Conservation (phyloP, 2,329 filamentous ascomycete genomes). For the Aureobasidium melanogenum region DNA sequence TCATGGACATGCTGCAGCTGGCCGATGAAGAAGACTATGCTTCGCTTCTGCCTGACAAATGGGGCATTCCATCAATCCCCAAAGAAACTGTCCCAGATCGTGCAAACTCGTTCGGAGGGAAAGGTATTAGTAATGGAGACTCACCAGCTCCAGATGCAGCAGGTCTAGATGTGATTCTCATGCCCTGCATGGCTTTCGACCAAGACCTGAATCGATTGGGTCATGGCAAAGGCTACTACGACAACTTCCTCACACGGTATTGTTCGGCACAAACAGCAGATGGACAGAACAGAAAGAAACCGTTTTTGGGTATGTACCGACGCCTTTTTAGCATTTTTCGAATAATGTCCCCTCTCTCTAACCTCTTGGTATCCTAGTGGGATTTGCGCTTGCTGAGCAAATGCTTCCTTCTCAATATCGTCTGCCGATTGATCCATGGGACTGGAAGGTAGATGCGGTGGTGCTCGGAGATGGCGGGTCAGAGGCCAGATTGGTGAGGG, state of each 20-base stretch:
- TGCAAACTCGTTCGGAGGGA: slow-evolving; percentile 63
- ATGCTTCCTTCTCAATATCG: slow-evolving; percentile 56
- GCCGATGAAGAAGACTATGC: slow-evolving; percentile 67
- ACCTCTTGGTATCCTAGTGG: slow-evolving; percentile 43
- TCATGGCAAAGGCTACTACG: slow-evolving; percentile 95
- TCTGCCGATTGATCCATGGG: slow-evolving; percentile 66
- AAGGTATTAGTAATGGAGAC: slow-evolving; percentile 33
- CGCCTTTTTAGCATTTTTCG: slow-evolving; percentile 28
- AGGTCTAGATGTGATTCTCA: slow-evolving; percentile 73
- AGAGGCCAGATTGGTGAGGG: slow-evolving; percentile 10
- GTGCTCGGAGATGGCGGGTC: slow-evolving; percentile 22
- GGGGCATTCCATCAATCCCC: slow-evolving; percentile 88
- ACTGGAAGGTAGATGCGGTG: slow-evolving; percentile 67
- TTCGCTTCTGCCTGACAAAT: slow-evolving; percentile 65
- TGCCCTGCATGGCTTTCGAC: slow-evolving; percentile 93
- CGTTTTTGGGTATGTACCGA: slow-evolving; percentile 47
- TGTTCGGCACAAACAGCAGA: slow-evolving; percentile 20
- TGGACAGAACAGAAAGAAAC: slow-evolving; percentile 36
- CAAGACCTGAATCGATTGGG: slow-evolving; percentile 65
- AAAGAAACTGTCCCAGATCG: slow-evolving; percentile 55
- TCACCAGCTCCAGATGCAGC: slow-evolving; percentile 18
- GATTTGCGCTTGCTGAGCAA: slow-evolving; percentile 79
- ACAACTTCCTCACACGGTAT: slow-evolving; percentile 81
- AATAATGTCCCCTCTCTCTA: not conserved
- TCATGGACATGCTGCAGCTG: slow-evolving; percentile 94